A percentile compares a stretch with the other conserved stretches of the same genome.
These are phyloP conservation scores for Escovopsis weberi DNA, from an alignment of 2,329 filamentous ascomycete genomes.

Conservation along the genomic window DNA sequence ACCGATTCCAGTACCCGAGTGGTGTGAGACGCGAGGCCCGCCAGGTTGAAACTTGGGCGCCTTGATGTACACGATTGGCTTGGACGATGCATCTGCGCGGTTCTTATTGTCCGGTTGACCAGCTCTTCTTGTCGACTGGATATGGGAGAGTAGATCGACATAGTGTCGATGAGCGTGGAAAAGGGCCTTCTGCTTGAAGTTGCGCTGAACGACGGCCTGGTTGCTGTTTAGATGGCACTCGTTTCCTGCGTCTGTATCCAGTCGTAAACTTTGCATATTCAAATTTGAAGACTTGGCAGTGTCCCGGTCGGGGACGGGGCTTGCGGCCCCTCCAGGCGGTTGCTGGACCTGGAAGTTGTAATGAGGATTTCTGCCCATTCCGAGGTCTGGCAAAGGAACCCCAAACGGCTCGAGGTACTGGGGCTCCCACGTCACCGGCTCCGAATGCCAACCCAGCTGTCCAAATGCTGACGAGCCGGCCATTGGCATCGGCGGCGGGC, in stretches of 20 bases:
- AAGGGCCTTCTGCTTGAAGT: constrained; percentile 54
- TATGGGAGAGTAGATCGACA: constrained; percentile 50
- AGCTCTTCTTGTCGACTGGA: constrained; percentile 44
- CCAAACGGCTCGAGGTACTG: constrained; percentile 1
- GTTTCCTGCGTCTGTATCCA: neutral
- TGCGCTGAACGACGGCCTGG: constrained; percentile 9
- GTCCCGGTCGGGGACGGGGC: neutral
- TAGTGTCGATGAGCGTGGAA: constrained; percentile 60
- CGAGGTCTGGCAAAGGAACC: neutral
- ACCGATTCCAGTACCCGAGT: neutral
- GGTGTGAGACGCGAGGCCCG: neutral
- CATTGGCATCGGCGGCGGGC: constrained; percentile 19
- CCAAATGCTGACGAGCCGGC: constrained; percentile 18
- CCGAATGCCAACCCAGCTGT: constrained; percentile 8
- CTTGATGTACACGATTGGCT: constrained; percentile 41
- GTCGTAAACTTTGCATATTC: neutral
- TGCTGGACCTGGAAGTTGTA: constrained; percentile 1
- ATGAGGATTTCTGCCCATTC: neutral
- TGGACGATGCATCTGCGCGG: constrained; percentile 25
- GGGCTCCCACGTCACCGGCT: constrained; percentile 5
- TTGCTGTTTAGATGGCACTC: neutral
- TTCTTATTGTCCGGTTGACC: constrained; percentile 23
- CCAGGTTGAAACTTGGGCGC: constrained; percentile 22
- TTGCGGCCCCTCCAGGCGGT: neutral
- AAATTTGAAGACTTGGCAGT: neutral